Conservation (phyloP, 31 red algal genomes). For the Endocladia muricata region DNA sequence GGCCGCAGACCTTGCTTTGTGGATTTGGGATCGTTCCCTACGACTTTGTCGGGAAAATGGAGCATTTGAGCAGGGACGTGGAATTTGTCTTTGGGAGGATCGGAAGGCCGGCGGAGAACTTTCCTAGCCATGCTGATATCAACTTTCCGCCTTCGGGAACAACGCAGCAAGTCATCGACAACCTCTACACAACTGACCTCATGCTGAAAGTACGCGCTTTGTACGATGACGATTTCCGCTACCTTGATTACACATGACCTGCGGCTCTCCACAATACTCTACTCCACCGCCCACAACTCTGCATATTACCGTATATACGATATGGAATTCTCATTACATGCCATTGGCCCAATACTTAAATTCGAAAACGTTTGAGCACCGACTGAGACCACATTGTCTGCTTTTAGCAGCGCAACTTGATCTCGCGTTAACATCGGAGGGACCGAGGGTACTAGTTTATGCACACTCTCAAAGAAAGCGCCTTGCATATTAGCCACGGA, state of each 20-base stretch:
- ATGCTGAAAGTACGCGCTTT: constrained; percentile 64
- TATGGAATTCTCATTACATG: constrained; percentile 17
- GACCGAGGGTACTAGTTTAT: constrained; percentile 48
- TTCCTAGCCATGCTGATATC: constrained; percentile 69
- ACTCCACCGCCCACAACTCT: background rate
- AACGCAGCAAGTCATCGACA: constrained; percentile 17
- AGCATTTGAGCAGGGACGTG: constrained; percentile 42
- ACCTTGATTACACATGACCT: constrained; percentile 33
- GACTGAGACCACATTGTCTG: constrained; percentile 63
- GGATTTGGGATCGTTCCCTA: constrained; percentile 74
- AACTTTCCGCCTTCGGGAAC: constrained; percentile 75
- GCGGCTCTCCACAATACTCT: background rate
- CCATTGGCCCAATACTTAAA: constrained; percentile 26
- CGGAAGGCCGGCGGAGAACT: constrained; percentile 6
- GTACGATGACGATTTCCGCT: constrained; percentile 67
- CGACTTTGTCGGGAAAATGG: constrained; percentile 84
- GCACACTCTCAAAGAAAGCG: constrained; percentile 35
- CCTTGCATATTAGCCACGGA: constrained; percentile 59
- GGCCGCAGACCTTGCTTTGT: constrained; percentile 69
- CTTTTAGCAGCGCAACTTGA: constrained; percentile 70
- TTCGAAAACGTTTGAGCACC: constrained; percentile 33
- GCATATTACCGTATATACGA: constrained; percentile 14
- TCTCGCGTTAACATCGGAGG: constrained; percentile 73
- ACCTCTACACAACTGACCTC: constrained; percentile 43
- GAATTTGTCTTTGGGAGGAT: constrained; percentile 28